A percentile compares a stretch with the other conserved stretches of the same genome.
Evolutionary conservation across 2,329 filamentous ascomycete species (phyloP).

Genomic region (Cladophialophora bantiana): DNA sequence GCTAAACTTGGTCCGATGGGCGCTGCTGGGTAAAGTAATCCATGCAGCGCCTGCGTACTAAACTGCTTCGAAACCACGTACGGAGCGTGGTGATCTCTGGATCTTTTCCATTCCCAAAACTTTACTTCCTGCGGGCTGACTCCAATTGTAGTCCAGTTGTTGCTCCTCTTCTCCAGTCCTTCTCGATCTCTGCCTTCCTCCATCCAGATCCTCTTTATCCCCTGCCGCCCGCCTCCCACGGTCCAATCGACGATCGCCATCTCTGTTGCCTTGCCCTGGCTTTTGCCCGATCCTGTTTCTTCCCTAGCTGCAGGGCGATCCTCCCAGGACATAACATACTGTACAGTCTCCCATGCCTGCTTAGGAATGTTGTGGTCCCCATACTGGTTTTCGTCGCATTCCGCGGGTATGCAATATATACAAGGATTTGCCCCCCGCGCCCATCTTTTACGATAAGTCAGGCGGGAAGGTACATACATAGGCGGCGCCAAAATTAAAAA

Average conservation of each 20-base stretch:
- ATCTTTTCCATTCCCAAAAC: background rate
- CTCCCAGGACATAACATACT: slow-evolving; percentile 13
- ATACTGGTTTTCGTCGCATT: slow-evolving; percentile 28
- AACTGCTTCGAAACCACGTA: slow-evolving; percentile 2
- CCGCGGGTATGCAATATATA: slow-evolving; percentile 32
- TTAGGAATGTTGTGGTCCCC: slow-evolving; percentile 31
- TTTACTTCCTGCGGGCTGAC: slow-evolving; percentile 17
- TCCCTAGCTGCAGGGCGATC: slow-evolving; percentile 22
- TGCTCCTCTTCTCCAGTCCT: slow-evolving; percentile 23
- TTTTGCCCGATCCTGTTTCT: slow-evolving; percentile 22
- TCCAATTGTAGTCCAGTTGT: slow-evolving; percentile 8
- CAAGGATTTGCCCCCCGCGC: slow-evolving; percentile 23
- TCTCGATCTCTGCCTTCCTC: slow-evolving; percentile 25
- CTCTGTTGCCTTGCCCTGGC: slow-evolving; percentile 10
- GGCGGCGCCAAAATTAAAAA: slow-evolving; percentile 10
- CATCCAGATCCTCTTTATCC: slow-evolving; percentile 21
- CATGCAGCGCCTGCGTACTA: background rate
- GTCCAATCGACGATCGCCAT: slow-evolving; percentile 15
- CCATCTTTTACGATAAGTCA: slow-evolving; percentile 17
- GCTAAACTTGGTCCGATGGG: slow-evolving; percentile 1
- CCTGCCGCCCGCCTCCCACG: slow-evolving; percentile 10
- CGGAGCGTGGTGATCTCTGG: slow-evolving; percentile 19
- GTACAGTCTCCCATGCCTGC: slow-evolving; percentile 24
- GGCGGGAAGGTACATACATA: slow-evolving; percentile 6
- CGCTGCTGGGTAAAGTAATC: slow-evolving; percentile 7